Conservation (phyloP, 192 early-diverging fungal species). For the Entrophospora sp. region DNA sequence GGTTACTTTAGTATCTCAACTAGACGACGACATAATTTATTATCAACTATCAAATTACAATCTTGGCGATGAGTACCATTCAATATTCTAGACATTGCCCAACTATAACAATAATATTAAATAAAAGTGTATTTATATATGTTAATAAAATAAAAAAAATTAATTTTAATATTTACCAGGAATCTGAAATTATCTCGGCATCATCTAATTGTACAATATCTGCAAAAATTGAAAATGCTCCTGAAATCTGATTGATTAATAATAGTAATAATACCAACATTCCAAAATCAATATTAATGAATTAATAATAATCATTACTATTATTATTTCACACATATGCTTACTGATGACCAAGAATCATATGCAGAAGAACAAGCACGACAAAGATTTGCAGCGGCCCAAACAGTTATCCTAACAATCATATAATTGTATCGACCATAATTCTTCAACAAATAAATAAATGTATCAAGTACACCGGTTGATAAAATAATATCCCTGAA, state of each 20-base stretch:
- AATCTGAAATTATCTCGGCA: not conserved
- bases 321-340: not conserved
- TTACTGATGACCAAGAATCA: slow-evolving; percentile 7
- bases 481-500: slow-evolving; percentile 12
- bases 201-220: slow-evolving; percentile 3
- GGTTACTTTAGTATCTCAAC: not conserved
- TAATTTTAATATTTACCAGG: not conserved
- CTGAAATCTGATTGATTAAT: not conserved
- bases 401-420: slow-evolving; percentile 6
- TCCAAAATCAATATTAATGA: no score
- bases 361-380: not conserved
- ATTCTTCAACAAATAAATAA: not conserved
- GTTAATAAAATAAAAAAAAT: no score
- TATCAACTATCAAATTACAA: not conserved
- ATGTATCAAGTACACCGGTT: not conserved
- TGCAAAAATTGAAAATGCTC: not conserved
- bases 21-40: slow-evolving; percentile 1
- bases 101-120: not conserved
- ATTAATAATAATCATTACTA: not conserved
- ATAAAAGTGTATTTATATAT: no score
- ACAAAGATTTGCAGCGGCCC: slow-evolving; percentile 11
- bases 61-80: slow-evolving; percentile 7
- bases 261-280: no score
- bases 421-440: slow-evolving; percentile 2
- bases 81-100: slow-evolving; percentile 14